These are phyloP conservation scores for Colletotrichum aenigma DNA, from an alignment of 2,329 filamentous ascomycete species.

Conservation along the genomic window DNA sequence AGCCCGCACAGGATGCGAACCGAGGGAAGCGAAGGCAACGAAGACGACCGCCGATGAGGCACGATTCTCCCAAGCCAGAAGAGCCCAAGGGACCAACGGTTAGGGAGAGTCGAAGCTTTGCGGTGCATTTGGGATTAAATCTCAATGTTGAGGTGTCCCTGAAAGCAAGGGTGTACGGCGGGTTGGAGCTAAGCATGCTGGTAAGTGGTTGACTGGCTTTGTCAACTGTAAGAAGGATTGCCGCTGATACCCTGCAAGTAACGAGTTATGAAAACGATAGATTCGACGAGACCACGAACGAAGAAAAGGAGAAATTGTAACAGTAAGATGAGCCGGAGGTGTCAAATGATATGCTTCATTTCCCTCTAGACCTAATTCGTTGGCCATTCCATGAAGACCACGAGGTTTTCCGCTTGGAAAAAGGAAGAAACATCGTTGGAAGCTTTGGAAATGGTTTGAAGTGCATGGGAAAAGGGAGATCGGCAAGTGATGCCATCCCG, in stretches of 20 bases:
- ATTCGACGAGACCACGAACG: not conserved
- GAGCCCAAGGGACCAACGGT: not conserved
- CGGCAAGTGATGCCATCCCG: not conserved
- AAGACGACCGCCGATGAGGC: not conserved
- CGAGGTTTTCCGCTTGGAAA: not conserved
- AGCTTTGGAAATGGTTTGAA: not conserved
- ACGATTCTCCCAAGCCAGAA: not conserved
- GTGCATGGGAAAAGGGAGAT: not conserved
- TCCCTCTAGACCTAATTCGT: too few species aligned
- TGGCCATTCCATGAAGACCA: too few species aligned
- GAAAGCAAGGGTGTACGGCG: not conserved
- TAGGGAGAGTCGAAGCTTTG: not conserved
- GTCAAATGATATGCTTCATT: too few species aligned
- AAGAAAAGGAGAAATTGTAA: not conserved
- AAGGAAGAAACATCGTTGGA: not conserved
- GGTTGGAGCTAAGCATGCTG: slow-evolving; percentile 6
- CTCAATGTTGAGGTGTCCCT: slow-evolving; percentile 9
- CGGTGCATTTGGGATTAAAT: slow-evolving; percentile 1
- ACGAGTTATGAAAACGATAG: not conserved
- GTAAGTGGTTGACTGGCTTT: not conserved
- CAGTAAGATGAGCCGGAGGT: too few species aligned
- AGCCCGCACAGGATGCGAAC: not conserved
- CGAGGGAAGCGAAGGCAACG: not conserved
- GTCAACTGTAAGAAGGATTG: not conserved
- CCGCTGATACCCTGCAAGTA: not conserved